phyloP scores from a whole-genome alignment of 2,329 filamentous ascomycete genomes.

The Massarina eburnea region DNA sequence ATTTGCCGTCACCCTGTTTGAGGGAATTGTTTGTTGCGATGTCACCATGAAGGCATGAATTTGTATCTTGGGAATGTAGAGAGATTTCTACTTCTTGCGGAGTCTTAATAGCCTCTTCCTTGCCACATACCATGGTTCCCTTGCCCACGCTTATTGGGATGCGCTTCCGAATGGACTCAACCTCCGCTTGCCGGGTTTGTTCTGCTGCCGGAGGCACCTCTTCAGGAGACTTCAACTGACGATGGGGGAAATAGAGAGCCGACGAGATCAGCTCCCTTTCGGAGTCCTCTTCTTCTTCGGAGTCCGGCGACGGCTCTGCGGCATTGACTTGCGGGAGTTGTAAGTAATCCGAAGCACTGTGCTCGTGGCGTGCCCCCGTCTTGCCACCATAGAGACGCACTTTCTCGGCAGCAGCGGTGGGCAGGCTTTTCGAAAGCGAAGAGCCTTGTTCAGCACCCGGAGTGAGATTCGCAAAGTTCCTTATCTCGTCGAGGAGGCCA shows the following conservation, averaged over 20 bases:
- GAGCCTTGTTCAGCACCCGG: constrained; percentile 49
- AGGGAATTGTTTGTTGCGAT: constrained; percentile 46
- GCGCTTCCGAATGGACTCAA: constrained; percentile 26
- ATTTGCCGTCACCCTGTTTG: constrained; percentile 42
- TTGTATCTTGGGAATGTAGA: constrained; percentile 61
- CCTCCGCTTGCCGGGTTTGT: constrained; percentile 27
- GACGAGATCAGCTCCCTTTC: constrained; percentile 87
- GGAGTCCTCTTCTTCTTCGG: constrained; percentile 64
- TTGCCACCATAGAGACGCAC: constrained; percentile 25
- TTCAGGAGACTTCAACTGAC: constrained; percentile 53
- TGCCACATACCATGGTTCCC: constrained; percentile 28
- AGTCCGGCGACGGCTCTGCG: constrained; percentile 28
- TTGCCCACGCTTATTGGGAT: constrained; percentile 30
- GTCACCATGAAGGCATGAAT: constrained; percentile 63
- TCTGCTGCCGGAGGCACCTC: constrained; percentile 28
- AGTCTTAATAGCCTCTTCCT: constrained; percentile 34
- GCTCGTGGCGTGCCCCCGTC: constrained; percentile 13
- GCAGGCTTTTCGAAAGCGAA: constrained; percentile 56
- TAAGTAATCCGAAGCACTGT: constrained; percentile 34
- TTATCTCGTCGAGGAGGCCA: constrained; percentile 58
- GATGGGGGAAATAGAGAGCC: constrained; percentile 78
- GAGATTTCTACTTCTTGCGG: constrained; percentile 63
- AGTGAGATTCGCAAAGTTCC: constrained; percentile 56
- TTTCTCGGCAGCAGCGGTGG: constrained; percentile 38
- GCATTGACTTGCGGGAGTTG: constrained; percentile 19